Evolutionary conservation across 345 rosid genomes (phyloP).

Genomic region (Carallia brachiata): DNA sequence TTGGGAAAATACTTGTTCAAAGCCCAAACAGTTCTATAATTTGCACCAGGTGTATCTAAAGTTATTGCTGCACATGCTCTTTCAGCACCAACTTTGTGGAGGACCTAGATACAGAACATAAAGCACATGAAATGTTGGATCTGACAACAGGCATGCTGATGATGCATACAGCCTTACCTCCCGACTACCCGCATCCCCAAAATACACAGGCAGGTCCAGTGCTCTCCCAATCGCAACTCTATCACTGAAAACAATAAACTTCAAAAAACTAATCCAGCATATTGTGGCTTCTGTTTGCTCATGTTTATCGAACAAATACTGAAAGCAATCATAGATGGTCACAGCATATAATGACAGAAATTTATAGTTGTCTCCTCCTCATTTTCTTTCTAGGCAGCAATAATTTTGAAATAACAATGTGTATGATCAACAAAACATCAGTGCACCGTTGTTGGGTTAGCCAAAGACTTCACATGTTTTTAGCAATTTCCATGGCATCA

Average conservation of each 20-base stretch:
- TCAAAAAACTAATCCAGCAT: slow-evolving; percentile 1
- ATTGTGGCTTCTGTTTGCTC: slow-evolving; percentile 8
- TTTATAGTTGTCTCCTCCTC: neutral
- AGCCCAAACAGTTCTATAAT: slow-evolving; percentile 99
- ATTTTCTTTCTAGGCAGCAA: neutral
- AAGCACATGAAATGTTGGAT: slow-evolving; percentile 20
- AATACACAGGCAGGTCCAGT: slow-evolving; percentile 92
- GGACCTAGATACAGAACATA: slow-evolving; percentile 53
- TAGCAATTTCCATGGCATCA: too few relatives aligned
- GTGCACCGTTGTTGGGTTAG: too few relatives aligned
- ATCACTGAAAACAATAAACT: slow-evolving; percentile 55
- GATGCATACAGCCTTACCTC: slow-evolving; percentile 57
- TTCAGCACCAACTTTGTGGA: slow-evolving; percentile 92
- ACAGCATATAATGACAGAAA: neutral
- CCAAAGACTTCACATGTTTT: too few relatives aligned
- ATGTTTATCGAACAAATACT: neutral
- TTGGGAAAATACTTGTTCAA: slow-evolving; percentile 94
- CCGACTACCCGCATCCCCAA: slow-evolving; percentile 98
- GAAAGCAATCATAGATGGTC: neutral
- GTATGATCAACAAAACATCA: neutral
- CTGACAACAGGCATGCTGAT: slow-evolving; percentile 3
- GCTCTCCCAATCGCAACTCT: slow-evolving; percentile 95
- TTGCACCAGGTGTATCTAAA: slow-evolving; percentile 95
- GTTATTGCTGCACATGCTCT: slow-evolving; percentile 98
- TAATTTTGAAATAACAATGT: neutral